These are phyloP conservation scores for Pestalotiopsis sp. DNA, from an alignment of 2,329 filamentous ascomycete species.

Conservation along the genomic window DNA sequence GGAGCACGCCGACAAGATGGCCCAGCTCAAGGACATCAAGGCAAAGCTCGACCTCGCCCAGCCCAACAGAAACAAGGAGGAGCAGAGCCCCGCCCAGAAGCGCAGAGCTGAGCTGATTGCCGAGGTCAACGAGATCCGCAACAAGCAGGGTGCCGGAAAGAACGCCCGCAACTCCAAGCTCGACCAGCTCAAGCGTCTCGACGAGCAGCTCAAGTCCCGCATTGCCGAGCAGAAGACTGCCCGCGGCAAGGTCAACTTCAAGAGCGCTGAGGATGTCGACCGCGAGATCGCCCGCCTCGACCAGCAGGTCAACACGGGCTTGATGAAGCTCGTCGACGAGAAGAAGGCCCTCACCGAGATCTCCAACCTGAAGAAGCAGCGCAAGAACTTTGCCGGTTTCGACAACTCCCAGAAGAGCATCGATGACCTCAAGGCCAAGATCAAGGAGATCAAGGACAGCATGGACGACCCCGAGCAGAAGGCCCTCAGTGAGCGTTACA, in stretches of 20 bases:
- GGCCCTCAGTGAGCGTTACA: constrained; percentile 85
- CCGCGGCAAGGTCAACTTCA: constrained; percentile 79
- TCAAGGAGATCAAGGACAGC: constrained; percentile 84
- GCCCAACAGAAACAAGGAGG: constrained; percentile 73
- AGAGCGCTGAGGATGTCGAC: constrained; percentile 86
- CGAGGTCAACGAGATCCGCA: constrained; percentile 80
- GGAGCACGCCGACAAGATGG: constrained; percentile 77
- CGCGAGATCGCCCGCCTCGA: constrained; percentile 79
- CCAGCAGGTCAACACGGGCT: constrained; percentile 82
- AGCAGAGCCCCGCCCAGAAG: constrained; percentile 78
- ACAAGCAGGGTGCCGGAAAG: constrained; percentile 88
- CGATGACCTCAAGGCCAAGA: constrained; percentile 82
- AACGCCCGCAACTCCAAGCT: constrained; percentile 74
- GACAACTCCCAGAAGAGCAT: constrained; percentile 88
- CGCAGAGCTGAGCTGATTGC: constrained; percentile 82
- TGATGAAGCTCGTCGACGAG: constrained; percentile 96
- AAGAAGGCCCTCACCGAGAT: constrained; percentile 89
- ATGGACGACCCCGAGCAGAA: constrained; percentile 91
- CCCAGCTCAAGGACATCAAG: constrained; percentile 72
- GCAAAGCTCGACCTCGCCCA: constrained; percentile 83
- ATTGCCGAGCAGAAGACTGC: constrained; percentile 86
- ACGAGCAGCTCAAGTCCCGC: constrained; percentile 84
- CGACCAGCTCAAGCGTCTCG: constrained; percentile 90
- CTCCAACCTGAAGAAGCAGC: constrained; percentile 79
- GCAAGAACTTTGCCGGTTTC: constrained; percentile 87